Conservation (phyloP, 2,329 filamentous ascomycete genomes). For the Colletotrichum cordylinicola region DNA sequence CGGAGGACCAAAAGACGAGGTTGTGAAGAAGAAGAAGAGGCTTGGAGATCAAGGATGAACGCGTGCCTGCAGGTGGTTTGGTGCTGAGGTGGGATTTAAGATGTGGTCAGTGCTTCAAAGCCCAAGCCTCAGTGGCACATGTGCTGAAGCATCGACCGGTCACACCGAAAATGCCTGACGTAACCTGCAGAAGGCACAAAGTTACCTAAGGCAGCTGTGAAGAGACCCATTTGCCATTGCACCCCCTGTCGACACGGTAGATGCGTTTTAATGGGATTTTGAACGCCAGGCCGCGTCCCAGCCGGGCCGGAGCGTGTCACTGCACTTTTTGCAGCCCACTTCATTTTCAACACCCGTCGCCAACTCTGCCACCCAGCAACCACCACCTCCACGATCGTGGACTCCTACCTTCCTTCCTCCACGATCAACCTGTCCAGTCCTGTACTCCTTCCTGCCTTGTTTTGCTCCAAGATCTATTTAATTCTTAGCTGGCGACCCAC, state of each 20-base stretch:
- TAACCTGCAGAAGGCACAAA: background rate
- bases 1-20: background rate
- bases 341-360: background rate
- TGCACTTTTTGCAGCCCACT: constrained; percentile 20
- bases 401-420: background rate
- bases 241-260: constrained; percentile 13
- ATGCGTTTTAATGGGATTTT: constrained; percentile 14
- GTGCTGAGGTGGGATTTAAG: background rate
- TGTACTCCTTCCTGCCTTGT: background rate
- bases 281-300: constrained; percentile 12
- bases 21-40: background rate
- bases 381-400: background rate
- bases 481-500: background rate
- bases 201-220: background rate
- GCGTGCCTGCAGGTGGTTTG: background rate
- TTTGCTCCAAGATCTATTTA: background rate
- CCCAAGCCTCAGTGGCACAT: background rate
- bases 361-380: background rate
- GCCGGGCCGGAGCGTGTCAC: constrained; percentile 13
- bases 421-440: background rate
- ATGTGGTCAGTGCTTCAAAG: constrained; percentile 11
- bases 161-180: background rate
- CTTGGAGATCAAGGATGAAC: background rate
- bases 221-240: background rate
- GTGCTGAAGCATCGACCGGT: background rate